A percentile compares a stretch with the other conserved stretches of the same genome.
These are phyloP conservation scores for Senecio squalidus DNA, from an alignment of 140 eudicot species.

Conservation along the genomic window DNA sequence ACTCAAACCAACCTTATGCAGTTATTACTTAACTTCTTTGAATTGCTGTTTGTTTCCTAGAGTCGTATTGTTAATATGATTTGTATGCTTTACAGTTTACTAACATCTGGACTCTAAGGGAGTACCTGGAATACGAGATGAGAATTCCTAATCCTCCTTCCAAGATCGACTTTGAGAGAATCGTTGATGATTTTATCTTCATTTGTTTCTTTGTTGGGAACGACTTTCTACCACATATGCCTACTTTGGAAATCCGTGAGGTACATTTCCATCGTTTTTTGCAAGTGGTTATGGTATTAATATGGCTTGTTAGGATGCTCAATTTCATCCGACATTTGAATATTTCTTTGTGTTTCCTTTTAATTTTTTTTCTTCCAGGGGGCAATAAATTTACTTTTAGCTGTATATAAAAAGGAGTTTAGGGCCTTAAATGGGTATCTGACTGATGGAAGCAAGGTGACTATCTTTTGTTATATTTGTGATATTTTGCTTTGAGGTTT, in stretches of 20 bases:
- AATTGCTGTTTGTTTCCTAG: neutral
- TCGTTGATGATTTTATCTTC: slow-evolving; percentile 90
- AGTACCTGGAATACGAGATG: slow-evolving; percentile 83
- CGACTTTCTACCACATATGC: slow-evolving; percentile 96
- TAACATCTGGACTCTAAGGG: slow-evolving; percentile 88
- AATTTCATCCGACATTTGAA: neutral
- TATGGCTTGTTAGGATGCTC: neutral
- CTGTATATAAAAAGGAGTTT: slow-evolving; percentile 83
- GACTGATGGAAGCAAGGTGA: slow-evolving; percentile 90
- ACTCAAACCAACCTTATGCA: neutral
- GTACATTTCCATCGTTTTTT: slow-evolving; percentile 29
- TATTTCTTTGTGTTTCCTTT: neutral
- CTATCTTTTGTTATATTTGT: slow-evolving; percentile 10
- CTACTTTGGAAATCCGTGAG: slow-evolving; percentile 97
- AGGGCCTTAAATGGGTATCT: slow-evolving; percentile 67
- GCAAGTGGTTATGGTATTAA: neutral
- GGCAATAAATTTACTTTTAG: slow-evolving; percentile 85
- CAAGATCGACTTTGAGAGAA: slow-evolving; percentile 78
- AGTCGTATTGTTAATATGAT: neutral
- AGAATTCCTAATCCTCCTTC: slow-evolving; percentile 70
- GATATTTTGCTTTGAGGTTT: slow-evolving; percentile 1
- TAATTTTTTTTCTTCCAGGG: slow-evolving; percentile 41
- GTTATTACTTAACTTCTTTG: neutral
- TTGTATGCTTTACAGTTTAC: slow-evolving; percentile 56
- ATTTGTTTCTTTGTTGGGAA: slow-evolving; percentile 96